These are phyloP conservation scores for Leptodermis oblonga DNA, from an alignment of 257 asterid genomes.

Conservation along the genomic window DNA sequence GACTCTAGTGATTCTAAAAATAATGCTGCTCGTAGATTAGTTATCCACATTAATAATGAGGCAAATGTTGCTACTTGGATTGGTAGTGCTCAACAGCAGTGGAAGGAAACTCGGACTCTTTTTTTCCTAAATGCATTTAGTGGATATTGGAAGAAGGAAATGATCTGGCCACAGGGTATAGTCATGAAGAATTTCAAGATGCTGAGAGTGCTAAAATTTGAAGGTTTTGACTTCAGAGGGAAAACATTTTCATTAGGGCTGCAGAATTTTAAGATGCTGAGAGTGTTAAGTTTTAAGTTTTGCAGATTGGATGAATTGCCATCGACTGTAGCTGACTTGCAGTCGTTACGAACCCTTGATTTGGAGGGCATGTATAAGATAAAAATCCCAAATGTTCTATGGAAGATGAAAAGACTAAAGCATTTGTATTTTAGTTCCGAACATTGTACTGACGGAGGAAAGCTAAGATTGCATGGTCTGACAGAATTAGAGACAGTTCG, in stretches of 20 bases:
- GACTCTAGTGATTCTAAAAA: not conserved
- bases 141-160: not conserved
- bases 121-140: not conserved
- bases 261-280: not conserved
- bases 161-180: not conserved
- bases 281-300: not conserved
- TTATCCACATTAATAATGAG: not conserved
- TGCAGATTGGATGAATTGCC: conserved; percentile 10
- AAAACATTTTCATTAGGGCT: not conserved
- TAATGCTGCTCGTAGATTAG: conserved; percentile 1
- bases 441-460: not conserved
- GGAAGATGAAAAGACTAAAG: conserved; percentile 5
- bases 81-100: not conserved
- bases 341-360: conserved; percentile 4
- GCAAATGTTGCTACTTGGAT: not conserved
- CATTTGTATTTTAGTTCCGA: not conserved
- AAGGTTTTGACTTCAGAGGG: conserved; percentile 1
- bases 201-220: not conserved
- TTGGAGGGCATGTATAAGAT: not conserved
- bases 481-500: not conserved
- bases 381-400: not conserved
- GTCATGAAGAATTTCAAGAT: not conserved
- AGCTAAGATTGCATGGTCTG: not conserved
- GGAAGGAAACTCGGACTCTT: not conserved
- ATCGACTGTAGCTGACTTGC: conserved; percentile 5